Evolutionary conservation across 2,329 filamentous ascomycete species (phyloP), one percentile per base, ranked within the genome.

Genomic region (Microascus cirrosus): DNA sequence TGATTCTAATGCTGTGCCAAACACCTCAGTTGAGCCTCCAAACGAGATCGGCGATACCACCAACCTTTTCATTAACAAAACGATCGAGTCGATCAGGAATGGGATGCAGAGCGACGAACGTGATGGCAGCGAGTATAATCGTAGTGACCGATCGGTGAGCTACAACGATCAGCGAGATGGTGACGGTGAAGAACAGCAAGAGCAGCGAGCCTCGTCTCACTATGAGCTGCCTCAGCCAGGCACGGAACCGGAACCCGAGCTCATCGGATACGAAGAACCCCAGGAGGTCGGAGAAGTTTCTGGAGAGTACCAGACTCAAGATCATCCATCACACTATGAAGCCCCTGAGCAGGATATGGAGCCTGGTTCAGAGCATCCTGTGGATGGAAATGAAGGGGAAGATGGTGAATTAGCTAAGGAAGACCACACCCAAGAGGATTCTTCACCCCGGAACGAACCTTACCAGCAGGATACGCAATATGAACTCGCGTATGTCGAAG

Each of bases 1-100:
- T 45, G 15, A 15, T 1, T 72, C 72, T 39, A 70, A 66, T 59
- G 62, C 65, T n/a, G 32, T n/a, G 22, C 15, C 36, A 12, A 18
- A n/a, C 12, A 13, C 53, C 66, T 67, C 50, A 68, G 65, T 59
- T 12, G 68, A 68, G 20, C 63, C 66, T 1, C 66, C 72, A 3
- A 70, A 74, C 10, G 77, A 81, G 34, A 71, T 82, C 61, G 81
- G 80, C 3, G 79, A 83, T 20, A 76, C 77, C 35, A 83, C 81
- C 0, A 82, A 75, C 57, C 65, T 78, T 48, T 81, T 84, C 54
- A 80, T 83, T 57, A 81, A 78, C 63, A 75, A 74, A 39, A 79
- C 79, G 0, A 65, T 84, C 8, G 77, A 81, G 61, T 76, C 76
- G 3, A 63, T 82, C 72, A 79, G 12, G 51, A 54, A 58, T 25